Conservation (phyloP, 2,329 filamentous ascomycete species). For the Penicillium sp. region DNA sequence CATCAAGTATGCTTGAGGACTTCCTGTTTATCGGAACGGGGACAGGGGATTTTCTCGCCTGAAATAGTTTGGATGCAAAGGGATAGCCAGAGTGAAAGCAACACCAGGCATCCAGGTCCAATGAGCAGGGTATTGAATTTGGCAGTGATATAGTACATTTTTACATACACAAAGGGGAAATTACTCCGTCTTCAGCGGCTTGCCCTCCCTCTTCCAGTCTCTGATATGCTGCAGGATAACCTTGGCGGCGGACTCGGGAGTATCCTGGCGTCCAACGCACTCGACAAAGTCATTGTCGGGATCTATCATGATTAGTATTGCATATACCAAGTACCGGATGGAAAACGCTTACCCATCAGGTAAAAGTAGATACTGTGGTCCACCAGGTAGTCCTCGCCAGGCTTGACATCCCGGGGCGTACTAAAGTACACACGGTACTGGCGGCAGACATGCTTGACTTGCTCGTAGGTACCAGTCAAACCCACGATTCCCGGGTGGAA, state of each 20-base stretch:
- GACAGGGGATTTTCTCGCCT: too few species aligned
- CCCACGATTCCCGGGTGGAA: conserved; percentile 86
- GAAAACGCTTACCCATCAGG: conserved; percentile 67
- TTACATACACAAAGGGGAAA: conserved; percentile 13
- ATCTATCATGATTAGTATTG: conserved; percentile 53
- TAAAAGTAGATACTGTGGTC: conserved; percentile 99
- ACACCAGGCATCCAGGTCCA: too few species aligned
- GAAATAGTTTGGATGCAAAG: too few species aligned
- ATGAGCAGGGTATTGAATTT: conserved; percentile 31
- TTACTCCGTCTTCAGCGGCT: conserved; percentile 50
- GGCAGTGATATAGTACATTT: conserved; percentile 24
- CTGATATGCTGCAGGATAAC: conserved; percentile 84
- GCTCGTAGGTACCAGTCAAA: conserved; percentile 86
- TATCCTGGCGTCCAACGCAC: conserved; percentile 91
- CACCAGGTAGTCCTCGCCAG: conserved; percentile 93
- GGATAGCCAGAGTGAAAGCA: too few species aligned
- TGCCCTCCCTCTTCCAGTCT: conserved; percentile 62
- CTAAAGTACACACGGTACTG: conserved; percentile 96
- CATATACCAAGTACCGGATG: not conserved
- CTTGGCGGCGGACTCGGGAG: conserved; percentile 76
- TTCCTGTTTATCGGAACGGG: too few species aligned
- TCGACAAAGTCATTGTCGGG: conserved; percentile 98
- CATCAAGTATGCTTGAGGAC: too few species aligned
- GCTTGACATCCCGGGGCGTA: conserved; percentile 81
- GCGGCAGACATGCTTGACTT: conserved; percentile 93